These are phyloP conservation scores for Castanea crenata DNA, from an alignment of 306 rosid genomes.

Conservation along the genomic window DNA sequence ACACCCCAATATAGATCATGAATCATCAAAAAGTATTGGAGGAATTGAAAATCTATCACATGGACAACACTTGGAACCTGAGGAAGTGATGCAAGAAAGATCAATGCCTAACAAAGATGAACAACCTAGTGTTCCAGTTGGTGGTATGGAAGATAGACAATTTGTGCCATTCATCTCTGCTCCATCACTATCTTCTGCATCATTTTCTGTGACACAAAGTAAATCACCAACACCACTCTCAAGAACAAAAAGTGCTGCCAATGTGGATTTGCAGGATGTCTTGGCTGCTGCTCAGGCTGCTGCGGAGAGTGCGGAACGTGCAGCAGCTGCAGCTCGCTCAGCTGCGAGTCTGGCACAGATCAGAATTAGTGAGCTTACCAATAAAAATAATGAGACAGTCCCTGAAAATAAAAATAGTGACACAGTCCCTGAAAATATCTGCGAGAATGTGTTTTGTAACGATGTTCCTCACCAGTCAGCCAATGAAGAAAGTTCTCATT, in stretches of 20 bases:
- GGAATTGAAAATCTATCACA: conserved; percentile 24
- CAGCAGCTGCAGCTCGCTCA: conserved; percentile 90
- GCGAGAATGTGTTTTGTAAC: conserved; percentile 63
- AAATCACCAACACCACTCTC: conserved; percentile 38
- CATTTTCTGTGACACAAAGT: conserved; percentile 40
- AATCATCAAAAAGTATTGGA: conserved; percentile 34
- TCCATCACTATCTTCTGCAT: conserved; percentile 50
- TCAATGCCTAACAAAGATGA: conserved; percentile 37
- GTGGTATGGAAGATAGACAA: conserved; percentile 53
- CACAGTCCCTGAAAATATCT: conserved; percentile 30
- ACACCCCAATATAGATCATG: conserved; percentile 36
- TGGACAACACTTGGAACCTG: conserved; percentile 26
- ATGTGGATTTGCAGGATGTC: conserved; percentile 77
- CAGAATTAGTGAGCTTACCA: conserved; percentile 66
- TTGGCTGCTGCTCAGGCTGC: conserved; percentile 94
- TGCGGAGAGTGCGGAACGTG: conserved; percentile 87
- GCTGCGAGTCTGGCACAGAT: conserved; percentile 84
- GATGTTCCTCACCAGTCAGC: conserved; percentile 26
- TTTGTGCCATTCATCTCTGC: conserved; percentile 81
- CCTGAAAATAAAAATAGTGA: conserved; percentile 39
- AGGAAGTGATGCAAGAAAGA: conserved; percentile 32
- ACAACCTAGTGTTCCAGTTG: conserved; percentile 42
- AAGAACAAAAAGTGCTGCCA: conserved; percentile 43
- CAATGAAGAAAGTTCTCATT: conserved; percentile 28
- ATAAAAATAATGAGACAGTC: conserved; percentile 42